Base-by-base conservation (phyloP, 2,329 filamentous ascomycete species). In the Ophiostoma sp. region DNA sequence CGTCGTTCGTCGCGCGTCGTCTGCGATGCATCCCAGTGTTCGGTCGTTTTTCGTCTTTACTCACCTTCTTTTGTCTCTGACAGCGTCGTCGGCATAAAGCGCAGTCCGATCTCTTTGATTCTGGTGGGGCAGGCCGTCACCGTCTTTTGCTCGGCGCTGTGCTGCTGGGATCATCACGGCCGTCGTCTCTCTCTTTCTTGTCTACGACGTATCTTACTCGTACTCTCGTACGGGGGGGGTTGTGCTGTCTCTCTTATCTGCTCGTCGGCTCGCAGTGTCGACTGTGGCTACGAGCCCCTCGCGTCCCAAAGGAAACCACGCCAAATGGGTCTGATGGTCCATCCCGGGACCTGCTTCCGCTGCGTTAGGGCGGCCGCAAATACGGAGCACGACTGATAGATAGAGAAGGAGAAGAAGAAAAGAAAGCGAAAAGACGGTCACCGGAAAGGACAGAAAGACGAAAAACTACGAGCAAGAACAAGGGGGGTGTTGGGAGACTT, bases 271-370 rank as follows among this genome's bases (percentile, higher is more conserved):
- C 42, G 2, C 52, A 14, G 38, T 49, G 16, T 12, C 16, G 6
- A 49, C 5, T 16, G 5, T 16, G 5, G n/a, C 11, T 5, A 49
- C 14, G 45, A n/a, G 12, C 12, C 27, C 45, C 41, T 42, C 63
- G 62, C 66, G 40, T 63, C 27, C 44, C 47, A 44, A 55, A 27
- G 27, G 27, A 27, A 27, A 27, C 27, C 27, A 27, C 27, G 27
- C 68, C 69, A 27, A 52, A 69, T 70, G 66, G 40, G 69, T 68
- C 69, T 47, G 27, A 27, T 27, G 40, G 67, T 52, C 45, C 64
- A 55, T 66, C 68, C 67, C 71, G 71, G 70, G 69, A 68, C 52
- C 45, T 38, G 68, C 69, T 71, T 72, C 71, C 71, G 70, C 42
- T 44, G 64, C 67, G 52, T 67, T 72, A 72, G 71, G 70, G 71